Conservation (phyloP, 192 early-diverging fungal genomes). For the Linnemannia exigua region DNA sequence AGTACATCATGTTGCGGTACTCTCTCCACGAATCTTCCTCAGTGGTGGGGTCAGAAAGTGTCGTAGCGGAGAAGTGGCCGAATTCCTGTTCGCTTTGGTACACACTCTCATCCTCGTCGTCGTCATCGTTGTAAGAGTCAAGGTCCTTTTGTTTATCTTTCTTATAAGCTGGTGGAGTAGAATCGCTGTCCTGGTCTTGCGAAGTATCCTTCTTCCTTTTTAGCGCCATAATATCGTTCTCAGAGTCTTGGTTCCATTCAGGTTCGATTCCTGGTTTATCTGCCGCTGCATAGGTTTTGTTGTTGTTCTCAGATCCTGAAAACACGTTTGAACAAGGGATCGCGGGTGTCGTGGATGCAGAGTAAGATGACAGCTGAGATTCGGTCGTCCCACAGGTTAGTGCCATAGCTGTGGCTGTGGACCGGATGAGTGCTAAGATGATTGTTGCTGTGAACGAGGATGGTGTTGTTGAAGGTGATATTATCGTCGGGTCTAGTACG, state of each 20-base stretch:
- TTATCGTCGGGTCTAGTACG: not conserved
- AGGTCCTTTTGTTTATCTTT: not conserved
- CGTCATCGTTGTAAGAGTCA: not conserved
- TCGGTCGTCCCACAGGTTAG: conserved; percentile 4
- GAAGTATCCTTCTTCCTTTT: not conserved
- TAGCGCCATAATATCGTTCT: no score
- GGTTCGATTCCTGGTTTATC: not conserved
- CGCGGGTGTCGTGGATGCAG: conserved; percentile 10
- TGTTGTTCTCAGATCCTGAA: not conserved
- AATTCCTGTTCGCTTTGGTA: not conserved
- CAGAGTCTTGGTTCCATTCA: not conserved
- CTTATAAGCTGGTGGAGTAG: not conserved
- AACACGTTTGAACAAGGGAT: not conserved
- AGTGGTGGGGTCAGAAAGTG: not conserved
- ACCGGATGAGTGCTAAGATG: conserved; percentile 10
- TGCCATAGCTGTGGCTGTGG: conserved; percentile 10
- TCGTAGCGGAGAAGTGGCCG: not conserved
- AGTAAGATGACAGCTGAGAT: not conserved
- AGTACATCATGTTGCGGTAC: not conserved
- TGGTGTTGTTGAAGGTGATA: not conserved
- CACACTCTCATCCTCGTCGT: not conserved
- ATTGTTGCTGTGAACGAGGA: not conserved
- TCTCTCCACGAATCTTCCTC: not conserved
- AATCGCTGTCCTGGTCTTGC: no score
- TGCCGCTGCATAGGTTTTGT: no score